Percentiles rank a stretch among this genome's conserved stretches.
phyloP scores from a whole-genome alignment of 2,329 filamentous ascomycete genomes.

The Aureobasidium lini region DNA sequence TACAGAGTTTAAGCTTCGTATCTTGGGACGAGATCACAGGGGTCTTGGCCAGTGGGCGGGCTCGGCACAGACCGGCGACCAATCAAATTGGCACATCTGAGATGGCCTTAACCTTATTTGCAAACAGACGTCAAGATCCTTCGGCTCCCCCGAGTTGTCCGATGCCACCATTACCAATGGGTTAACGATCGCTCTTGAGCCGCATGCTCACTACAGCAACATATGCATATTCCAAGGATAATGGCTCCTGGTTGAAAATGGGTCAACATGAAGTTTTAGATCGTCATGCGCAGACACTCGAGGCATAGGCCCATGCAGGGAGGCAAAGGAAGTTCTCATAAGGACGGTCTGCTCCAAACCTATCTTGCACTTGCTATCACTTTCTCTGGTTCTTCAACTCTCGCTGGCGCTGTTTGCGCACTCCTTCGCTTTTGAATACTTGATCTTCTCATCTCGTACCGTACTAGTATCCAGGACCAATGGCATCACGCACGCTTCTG shows the following conservation, averaged over 20 bases:
- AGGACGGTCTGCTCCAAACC: background rate
- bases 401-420: background rate
- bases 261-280: background rate
- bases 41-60: background rate
- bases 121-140: background rate
- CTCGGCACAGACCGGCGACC: background rate
- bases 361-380: background rate
- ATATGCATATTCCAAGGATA: slow-evolving; percentile 6
- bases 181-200: slow-evolving; percentile 1
- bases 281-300: background rate
- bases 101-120: background rate
- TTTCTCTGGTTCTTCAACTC: background rate
- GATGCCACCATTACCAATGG: background rate
- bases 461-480: background rate
- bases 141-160: slow-evolving; percentile 1
- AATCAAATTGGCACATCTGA: background rate
- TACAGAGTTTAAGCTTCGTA: background rate
- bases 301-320: slow-evolving; percentile 4
- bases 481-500: background rate
- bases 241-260: background rate
- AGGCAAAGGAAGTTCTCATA: background rate
- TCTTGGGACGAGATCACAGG: background rate
- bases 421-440: background rate
- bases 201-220: slow-evolving; percentile 8
- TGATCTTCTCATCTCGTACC: background rate